phyloP scores from a whole-genome alignment of 768 basidiomycete genomes.

The Tubosaeta sp. region DNA sequence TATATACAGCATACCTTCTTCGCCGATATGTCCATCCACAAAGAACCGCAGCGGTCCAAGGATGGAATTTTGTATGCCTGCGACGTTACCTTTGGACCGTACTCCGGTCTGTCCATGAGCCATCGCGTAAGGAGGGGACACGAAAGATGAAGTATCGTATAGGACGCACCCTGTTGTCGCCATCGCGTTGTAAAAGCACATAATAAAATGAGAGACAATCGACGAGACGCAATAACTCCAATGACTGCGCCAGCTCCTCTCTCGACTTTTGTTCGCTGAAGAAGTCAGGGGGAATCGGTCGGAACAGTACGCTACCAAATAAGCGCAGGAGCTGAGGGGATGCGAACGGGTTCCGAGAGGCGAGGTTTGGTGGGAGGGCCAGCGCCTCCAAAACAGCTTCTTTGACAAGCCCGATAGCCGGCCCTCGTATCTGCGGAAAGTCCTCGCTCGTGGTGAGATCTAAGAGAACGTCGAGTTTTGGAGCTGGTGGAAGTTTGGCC shows the following conservation, averaged over 20 bases:
- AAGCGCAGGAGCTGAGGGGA: slow-evolving; percentile 51
- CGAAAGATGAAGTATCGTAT: no score
- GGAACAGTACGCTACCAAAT: slow-evolving; percentile 59
- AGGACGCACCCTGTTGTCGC: slow-evolving; percentile 48
- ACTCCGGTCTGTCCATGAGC: slow-evolving; percentile 53
- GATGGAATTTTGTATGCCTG: slow-evolving; percentile 41
- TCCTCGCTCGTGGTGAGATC: slow-evolving; percentile 48
- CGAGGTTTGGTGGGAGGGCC: slow-evolving; percentile 20
- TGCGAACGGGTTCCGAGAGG: slow-evolving; percentile 48
- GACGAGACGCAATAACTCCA: slow-evolving; percentile 57
- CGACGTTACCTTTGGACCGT: slow-evolving; percentile 40
- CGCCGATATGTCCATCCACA: slow-evolving; percentile 32
- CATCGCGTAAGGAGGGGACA: neutral
- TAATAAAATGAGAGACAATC: slow-evolving; percentile 71
- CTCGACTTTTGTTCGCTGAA: slow-evolving; percentile 37
- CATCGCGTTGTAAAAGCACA: slow-evolving; percentile 56
- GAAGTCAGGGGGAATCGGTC: slow-evolving; percentile 50
- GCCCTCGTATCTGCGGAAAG: slow-evolving; percentile 64
- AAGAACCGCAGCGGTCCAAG: slow-evolving; percentile 42
- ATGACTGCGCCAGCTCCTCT: slow-evolving; percentile 47
- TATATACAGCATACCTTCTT: slow-evolving; percentile 24
- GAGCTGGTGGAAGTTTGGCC: slow-evolving; percentile 39
- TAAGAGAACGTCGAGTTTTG: slow-evolving; percentile 52
- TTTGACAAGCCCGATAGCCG: slow-evolving; percentile 64
- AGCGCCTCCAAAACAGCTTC: slow-evolving; percentile 58